phyloP scores from a whole-genome alignment of 164 flowering plant species.

The Vitis labrusca region DNA sequence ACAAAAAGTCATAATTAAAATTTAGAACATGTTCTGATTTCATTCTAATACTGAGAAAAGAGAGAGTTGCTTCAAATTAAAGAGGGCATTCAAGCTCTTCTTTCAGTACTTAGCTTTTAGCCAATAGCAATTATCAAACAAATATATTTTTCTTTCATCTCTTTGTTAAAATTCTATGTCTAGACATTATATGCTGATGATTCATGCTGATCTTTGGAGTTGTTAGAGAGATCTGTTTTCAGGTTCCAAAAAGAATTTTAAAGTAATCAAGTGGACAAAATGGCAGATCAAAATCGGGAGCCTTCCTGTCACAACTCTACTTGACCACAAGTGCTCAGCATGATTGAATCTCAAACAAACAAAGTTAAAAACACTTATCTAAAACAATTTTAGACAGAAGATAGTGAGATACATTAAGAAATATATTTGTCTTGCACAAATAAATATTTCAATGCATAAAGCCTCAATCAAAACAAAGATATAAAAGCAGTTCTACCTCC shows the following conservation, averaged over 20 bases:
- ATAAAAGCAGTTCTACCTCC: slow-evolving; percentile 39
- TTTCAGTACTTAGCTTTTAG: neutral
- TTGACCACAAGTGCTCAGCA: slow-evolving; percentile 1
- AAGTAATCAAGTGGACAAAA: neutral
- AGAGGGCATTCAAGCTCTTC: neutral
- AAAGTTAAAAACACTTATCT: too few relatives aligned
- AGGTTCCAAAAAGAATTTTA: neutral
- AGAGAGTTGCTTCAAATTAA: neutral
- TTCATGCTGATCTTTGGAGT: too few relatives aligned
- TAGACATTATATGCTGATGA: neutral
- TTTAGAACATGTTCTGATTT: neutral
- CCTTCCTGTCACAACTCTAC: neutral
- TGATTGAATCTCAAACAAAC: neutral
- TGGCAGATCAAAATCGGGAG: neutral
- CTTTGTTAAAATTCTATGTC: neutral
- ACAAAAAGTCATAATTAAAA: neutral
- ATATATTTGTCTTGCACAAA: too few relatives aligned
- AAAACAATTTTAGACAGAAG: too few relatives aligned
- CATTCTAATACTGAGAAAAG: neutral
- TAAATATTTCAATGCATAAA: too few relatives aligned
- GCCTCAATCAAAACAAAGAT: neutral
- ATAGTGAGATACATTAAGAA: neutral
- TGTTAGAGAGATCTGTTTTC: neutral
- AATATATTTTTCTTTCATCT: too few relatives aligned
- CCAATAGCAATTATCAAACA: neutral